Conservation (phyloP, 257 asterid genomes). For the Forsythia suspensa region DNA sequence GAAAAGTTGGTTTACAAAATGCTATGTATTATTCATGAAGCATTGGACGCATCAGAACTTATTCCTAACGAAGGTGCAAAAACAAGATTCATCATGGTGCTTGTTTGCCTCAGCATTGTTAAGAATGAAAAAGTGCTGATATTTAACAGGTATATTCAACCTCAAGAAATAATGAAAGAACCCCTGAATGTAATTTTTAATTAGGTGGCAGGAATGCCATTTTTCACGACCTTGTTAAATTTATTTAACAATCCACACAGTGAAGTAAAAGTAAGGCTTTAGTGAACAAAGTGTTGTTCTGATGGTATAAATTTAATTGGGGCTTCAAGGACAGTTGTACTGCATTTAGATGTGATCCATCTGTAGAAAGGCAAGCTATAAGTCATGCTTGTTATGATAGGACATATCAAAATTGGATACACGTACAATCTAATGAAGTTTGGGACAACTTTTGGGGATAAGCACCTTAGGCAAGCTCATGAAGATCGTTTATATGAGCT, state of each 20-base stretch:
- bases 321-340: conserved; percentile 47
- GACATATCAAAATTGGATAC: conserved; percentile 45
- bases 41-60: too few species aligned
- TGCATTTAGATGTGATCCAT: conserved; percentile 19
- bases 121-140: too few species aligned
- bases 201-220: background rate
- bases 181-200: too few species aligned
- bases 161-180: too few species aligned
- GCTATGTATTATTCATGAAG: too few species aligned
- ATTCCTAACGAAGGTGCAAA: too few species aligned
- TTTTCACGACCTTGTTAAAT: background rate
- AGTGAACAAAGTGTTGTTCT: conserved; percentile 43
- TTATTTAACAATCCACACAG: conserved; percentile 16
- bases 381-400: conserved; percentile 46
- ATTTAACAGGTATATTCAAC: too few species aligned
- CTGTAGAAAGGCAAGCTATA: background rate
- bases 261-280: conserved; percentile 40
- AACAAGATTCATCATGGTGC: too few species aligned
- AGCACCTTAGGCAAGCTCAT: conserved; percentile 46
- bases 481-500: conserved; percentile 31
- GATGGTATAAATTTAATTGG: conserved; percentile 58
- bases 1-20: too few species aligned
- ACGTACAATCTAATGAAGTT: conserved; percentile 46
- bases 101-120: too few species aligned
- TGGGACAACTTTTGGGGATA: conserved; percentile 43